Evolutionary conservation across 2,329 filamentous ascomycete species (phyloP).

Genomic region (Anthostomella pinea): DNA sequence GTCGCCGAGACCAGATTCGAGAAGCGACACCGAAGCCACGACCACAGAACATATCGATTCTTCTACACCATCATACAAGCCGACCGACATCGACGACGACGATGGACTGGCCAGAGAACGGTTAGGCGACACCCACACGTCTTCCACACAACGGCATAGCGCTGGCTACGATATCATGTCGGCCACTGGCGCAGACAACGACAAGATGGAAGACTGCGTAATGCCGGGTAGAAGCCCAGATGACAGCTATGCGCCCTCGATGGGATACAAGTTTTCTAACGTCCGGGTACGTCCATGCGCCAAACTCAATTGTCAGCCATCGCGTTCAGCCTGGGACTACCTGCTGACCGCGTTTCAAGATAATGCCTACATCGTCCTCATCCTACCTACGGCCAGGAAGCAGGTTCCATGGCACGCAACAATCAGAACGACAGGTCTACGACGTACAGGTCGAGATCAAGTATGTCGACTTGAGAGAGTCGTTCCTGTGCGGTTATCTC

Average conservation of each 20-base stretch:
- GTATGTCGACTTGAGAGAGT: conserved; percentile 90
- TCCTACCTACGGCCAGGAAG: conserved; percentile 85
- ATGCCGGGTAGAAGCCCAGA: conserved; percentile 13
- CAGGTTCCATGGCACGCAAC: conserved; percentile 85
- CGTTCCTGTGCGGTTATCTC: conserved; percentile 90
- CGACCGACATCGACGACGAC: conserved; percentile 21
- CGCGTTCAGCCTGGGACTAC: background rate
- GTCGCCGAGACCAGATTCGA: conserved; percentile 26
- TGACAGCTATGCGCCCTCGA: conserved; percentile 34
- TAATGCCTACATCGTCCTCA: conserved; percentile 75
- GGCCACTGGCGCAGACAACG: conserved; percentile 18
- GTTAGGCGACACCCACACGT: conserved; percentile 10
- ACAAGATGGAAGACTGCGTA: conserved; percentile 20
- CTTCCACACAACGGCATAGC: conserved; percentile 8
- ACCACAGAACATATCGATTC: conserved; percentile 18
- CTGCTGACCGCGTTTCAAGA: conserved; percentile 40
- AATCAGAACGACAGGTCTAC: conserved; percentile 89
- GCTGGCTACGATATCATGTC: conserved; percentile 17
- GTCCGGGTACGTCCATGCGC: conserved; percentile 45
- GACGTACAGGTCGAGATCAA: conserved; percentile 97
- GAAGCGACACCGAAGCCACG: conserved; percentile 17
- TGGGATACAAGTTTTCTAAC: conserved; percentile 54
- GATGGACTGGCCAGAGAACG: conserved; percentile 9
- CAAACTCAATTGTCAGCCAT: background rate
- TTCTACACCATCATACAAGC: conserved; percentile 22